Evolutionary conservation across 2,329 filamentous ascomycete species (phyloP).

Genomic region (Diaporthe humulicola): DNA sequence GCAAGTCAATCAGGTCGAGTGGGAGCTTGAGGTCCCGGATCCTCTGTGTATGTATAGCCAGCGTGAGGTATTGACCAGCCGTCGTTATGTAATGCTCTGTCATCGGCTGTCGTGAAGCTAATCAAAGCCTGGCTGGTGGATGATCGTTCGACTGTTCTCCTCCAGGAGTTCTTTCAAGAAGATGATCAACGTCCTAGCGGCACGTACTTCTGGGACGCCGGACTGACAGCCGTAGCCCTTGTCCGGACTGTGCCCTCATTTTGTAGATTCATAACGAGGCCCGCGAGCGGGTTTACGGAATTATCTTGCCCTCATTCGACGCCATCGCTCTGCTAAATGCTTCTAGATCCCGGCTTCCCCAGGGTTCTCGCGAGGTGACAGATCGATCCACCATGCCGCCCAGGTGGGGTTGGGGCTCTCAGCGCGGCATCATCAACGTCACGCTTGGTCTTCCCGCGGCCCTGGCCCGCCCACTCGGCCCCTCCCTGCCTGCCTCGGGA

Average conservation of each 20-base stretch:
- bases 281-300: conserved; percentile 27
- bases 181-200: conserved; percentile 8
- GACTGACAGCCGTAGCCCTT: neutral
- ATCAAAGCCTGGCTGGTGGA: neutral
- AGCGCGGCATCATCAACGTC: conserved; percentile 23
- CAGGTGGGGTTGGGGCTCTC: conserved; percentile 24
- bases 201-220: neutral
- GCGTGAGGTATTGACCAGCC: neutral
- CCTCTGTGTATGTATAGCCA: neutral
- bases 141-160: neutral
- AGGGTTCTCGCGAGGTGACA: neutral
- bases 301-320: neutral
- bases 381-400: neutral
- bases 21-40: neutral
- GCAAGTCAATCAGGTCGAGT: neutral
- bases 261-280: neutral
- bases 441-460: conserved; percentile 3
- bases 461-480: conserved; percentile 21
- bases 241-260: neutral
- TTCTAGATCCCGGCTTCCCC: neutral
- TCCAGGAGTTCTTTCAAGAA: neutral
- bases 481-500: conserved; percentile 34
- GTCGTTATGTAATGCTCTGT: conserved; percentile 26
- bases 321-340: neutral
- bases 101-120: neutral